A percentile compares a stretch with the other conserved stretches of the same genome.
Evolutionary conservation across 2,329 filamentous ascomycete species (phyloP).

Genomic region (Fusarium agapanthi): DNA sequence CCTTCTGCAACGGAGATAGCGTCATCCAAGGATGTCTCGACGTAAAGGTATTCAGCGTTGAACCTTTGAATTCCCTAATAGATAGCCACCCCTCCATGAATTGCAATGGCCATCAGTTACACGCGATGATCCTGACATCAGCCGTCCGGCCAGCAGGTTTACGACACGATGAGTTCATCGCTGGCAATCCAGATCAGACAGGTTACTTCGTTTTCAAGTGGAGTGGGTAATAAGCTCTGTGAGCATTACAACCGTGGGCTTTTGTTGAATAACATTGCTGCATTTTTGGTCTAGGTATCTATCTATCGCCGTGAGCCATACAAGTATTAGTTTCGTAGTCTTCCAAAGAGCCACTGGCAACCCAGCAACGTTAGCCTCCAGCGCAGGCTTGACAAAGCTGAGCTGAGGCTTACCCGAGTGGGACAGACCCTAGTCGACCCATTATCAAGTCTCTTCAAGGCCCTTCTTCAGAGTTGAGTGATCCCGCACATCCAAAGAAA

Average conservation of each 20-base stretch:
- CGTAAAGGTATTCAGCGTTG: not conserved
- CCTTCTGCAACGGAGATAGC: slow-evolving; percentile 27
- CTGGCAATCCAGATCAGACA: slow-evolving; percentile 19
- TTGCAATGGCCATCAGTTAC: slow-evolving; percentile 3
- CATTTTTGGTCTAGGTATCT: slow-evolving; percentile 10
- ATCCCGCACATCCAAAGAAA: slow-evolving; percentile 16
- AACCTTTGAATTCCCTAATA: not conserved
- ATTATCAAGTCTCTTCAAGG: slow-evolving; percentile 14
- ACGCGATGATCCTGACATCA: slow-evolving; percentile 28
- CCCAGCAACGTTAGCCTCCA: slow-evolving; percentile 1
- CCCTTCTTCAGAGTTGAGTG: slow-evolving; percentile 7
- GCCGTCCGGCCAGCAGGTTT: slow-evolving; percentile 6
- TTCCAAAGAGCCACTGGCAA: not conserved
- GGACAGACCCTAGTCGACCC: slow-evolving; percentile 13
- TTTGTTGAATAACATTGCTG: slow-evolving; percentile 11
- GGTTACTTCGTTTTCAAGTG: not conserved
- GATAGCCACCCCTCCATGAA: not conserved
- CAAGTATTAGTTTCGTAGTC: slow-evolving; percentile 25
- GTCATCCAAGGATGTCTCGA: slow-evolving; percentile 23
- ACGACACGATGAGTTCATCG: not conserved
- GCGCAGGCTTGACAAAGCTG: slow-evolving; percentile 7
- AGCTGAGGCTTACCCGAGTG: not conserved
- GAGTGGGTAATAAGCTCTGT: slow-evolving; percentile 5
- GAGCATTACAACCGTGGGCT: not conserved
- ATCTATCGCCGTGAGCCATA: slow-evolving; percentile 26